Conservation (phyloP, 2,329 filamentous ascomycete species). For the Anthostomella pinea region DNA sequence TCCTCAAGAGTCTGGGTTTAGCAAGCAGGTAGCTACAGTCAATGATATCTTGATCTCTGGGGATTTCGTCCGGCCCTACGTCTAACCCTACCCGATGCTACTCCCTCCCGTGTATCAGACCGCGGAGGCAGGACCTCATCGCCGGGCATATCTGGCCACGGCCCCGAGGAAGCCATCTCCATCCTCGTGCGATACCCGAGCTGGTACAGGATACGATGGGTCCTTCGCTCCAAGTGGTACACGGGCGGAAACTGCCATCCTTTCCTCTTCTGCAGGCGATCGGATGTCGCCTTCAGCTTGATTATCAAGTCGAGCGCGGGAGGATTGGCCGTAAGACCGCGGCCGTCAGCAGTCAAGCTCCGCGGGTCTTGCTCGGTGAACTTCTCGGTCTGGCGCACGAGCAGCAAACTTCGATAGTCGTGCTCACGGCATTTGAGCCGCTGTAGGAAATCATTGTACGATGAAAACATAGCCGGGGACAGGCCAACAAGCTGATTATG, state of each 20-base stretch:
- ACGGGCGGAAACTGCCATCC: background rate
- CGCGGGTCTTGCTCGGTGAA: slow-evolving; percentile 16
- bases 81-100: no score
- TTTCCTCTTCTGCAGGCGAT: background rate
- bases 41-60: no score
- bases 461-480: slow-evolving; percentile 28
- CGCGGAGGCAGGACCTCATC: slow-evolving; percentile 32
- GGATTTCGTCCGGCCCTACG: no score
- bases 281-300: background rate
- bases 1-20: no score
- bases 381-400: slow-evolving; percentile 35
- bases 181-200: slow-evolving; percentile 29
- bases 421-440: slow-evolving; percentile 35
- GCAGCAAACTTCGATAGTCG: slow-evolving; percentile 36
- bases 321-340: background rate
- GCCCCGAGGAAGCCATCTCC: slow-evolving; percentile 37
- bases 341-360: no score
- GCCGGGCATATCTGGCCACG: slow-evolving; percentile 37
- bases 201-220: slow-evolving; percentile 33
- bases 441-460: slow-evolving; percentile 36
- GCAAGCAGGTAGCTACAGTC: no score
- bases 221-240: background rate
- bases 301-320: background rate
- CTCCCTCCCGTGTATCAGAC: no score
- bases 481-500: slow-evolving; percentile 31